Conservation (phyloP, 2,329 filamentous ascomycete species). For the Cercospora sesami region DNA sequence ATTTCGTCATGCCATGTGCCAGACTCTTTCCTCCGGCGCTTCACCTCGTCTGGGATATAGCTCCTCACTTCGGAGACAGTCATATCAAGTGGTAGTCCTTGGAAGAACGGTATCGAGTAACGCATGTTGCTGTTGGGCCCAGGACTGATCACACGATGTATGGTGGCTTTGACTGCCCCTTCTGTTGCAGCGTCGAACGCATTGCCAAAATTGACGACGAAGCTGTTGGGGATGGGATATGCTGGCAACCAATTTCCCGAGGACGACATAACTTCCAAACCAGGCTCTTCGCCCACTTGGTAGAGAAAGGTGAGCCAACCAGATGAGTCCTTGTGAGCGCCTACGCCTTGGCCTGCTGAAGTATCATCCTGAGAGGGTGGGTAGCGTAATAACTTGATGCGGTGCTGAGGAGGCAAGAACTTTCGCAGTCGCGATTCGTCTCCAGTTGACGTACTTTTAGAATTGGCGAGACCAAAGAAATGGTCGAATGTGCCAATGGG, state of each 20-base stretch:
- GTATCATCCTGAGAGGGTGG: constrained; percentile 39
- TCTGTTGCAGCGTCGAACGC: constrained; percentile 59
- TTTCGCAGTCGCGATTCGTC: neutral
- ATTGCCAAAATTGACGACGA: constrained; percentile 62
- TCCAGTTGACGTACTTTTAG: neutral
- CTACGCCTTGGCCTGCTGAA: constrained; percentile 53
- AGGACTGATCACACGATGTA: constrained; percentile 40
- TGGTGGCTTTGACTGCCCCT: constrained; percentile 56
- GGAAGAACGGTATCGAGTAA: constrained; percentile 44
- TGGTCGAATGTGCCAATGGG: constrained; percentile 51
- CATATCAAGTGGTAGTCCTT: constrained; percentile 40
- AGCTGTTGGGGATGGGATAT: constrained; percentile 49
- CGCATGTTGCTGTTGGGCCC: constrained; percentile 26
- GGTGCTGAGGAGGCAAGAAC: constrained; percentile 51
- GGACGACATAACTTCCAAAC: constrained; percentile 55
- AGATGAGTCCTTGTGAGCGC: constrained; percentile 63
- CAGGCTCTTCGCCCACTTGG: constrained; percentile 57
- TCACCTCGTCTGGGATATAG: constrained; percentile 34
- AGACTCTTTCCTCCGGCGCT: constrained; percentile 23
- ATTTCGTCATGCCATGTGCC: constrained; percentile 20
- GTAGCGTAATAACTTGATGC: constrained; percentile 60
- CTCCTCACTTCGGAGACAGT: constrained; percentile 46
- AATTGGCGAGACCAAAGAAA: constrained; percentile 44
- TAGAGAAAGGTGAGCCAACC: constrained; percentile 66
- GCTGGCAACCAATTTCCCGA: constrained; percentile 54